Evolutionary conservation across 371 early-diverging fungal genomes (phyloP), one percentile per base, ranked within the genome.

Genomic region (Apophysomyces sp.): DNA sequence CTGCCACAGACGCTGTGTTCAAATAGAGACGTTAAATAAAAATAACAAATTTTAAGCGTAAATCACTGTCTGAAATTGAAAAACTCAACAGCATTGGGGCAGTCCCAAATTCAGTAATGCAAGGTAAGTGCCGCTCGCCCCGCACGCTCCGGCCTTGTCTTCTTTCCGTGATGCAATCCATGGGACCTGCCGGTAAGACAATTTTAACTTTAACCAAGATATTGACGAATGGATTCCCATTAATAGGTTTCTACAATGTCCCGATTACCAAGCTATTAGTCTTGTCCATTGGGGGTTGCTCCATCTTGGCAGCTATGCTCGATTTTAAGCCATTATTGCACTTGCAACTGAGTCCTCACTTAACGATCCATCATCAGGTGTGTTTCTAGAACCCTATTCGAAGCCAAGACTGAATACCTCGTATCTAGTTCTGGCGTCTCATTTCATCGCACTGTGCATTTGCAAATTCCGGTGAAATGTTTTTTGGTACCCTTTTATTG

Each of bases 291-390:
- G 88, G 86, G 2, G 65, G 74, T 21, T 77, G 79, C 34, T 84
- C 89, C 11, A 64, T 92, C 26, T 60, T 86, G 31, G 72, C 84
- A 9, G 76, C 88, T 8, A 71, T 90, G 18, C 71, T 88, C 12
- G 75, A 83, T 57, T 57, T 78, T 27, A 86, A 87, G 61, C 79
- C 76, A 3, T 65, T 70, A 58, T 83, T 85, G 57, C 83, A 85
- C 57, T 72, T 91, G 8, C 88, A 88, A 53, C 77, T 89, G 1
- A 70, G 68, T 53, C 91, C 91, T 7, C 91, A 91, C 58, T 69
- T 91, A 16, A 80, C 83, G 6, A 56, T 77, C 24, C 82, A 89
- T 63, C 82, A 86, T 63, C 91, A 91, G 80, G 91, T 89, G 77
- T 12, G 52, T 16, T 37, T 49, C 28, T 26, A 1, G 21, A 4